phyloP scores from a whole-genome alignment of 1,139 yeast species.

The Saccharomycopsis hybrid region DNA sequence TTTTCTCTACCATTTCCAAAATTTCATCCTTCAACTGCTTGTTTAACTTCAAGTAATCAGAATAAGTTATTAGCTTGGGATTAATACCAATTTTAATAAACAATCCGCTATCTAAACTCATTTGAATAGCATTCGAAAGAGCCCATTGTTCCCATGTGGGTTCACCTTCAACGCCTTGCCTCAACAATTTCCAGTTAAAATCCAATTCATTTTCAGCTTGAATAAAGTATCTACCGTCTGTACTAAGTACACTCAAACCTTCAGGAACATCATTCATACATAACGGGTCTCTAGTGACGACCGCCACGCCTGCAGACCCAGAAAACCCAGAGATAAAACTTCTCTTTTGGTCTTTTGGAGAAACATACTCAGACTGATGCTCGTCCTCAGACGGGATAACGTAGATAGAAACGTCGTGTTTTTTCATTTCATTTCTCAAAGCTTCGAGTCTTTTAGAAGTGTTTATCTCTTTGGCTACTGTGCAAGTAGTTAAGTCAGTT shows the following conservation, averaged over 20 bases:
- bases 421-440: constrained; percentile 61
- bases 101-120: constrained; percentile 32
- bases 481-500: too few relatives aligned
- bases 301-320: constrained; percentile 94
- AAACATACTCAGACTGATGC: constrained; percentile 88
- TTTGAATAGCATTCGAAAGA: constrained; percentile 48
- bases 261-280: constrained; percentile 52
- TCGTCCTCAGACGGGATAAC: constrained; percentile 89
- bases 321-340: constrained; percentile 83
- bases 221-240: constrained; percentile 91
- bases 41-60: constrained; percentile 14
- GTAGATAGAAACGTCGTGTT: constrained; percentile 64
- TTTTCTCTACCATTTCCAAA: constrained; percentile 7
- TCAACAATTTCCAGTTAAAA: constrained; percentile 78
- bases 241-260: constrained; percentile 73
- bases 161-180: constrained; percentile 70
- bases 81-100: constrained; percentile 46
- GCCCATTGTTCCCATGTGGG: constrained; percentile 88
- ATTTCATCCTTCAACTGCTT: constrained; percentile 1
- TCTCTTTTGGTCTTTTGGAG: constrained; percentile 74
- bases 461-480: constrained; percentile 43
- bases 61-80: constrained; percentile 52
- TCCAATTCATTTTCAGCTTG: constrained; percentile 89
- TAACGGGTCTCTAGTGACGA: constrained; percentile 62
- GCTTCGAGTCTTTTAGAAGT: constrained; percentile 54